phyloP scores from a whole-genome alignment of 2,329 filamentous ascomycete genomes.

The Mollisiaceae sp. region DNA sequence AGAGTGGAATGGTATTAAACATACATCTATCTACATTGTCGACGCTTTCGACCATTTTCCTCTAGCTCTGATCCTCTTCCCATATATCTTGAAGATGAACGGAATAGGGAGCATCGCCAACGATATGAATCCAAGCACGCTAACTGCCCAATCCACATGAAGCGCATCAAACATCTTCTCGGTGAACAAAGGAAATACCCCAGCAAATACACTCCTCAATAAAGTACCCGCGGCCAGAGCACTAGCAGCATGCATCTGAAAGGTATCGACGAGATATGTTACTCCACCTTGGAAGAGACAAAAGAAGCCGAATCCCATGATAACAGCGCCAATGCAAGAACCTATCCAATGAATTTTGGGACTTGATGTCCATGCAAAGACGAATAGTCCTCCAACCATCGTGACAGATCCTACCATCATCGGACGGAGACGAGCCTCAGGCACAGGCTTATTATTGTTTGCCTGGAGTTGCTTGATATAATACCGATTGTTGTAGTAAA shows the following conservation, averaged over 20 bases:
- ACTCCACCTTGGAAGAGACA: neutral
- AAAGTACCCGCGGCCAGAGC: neutral
- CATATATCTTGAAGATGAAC: neutral
- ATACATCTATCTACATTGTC: no score
- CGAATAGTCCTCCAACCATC: slow-evolving; percentile 39
- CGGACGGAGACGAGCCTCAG: slow-evolving; percentile 53
- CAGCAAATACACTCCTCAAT: neutral
- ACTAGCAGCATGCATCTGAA: neutral
- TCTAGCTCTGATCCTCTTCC: neutral
- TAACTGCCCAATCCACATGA: neutral
- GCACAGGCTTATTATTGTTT: slow-evolving; percentile 48
- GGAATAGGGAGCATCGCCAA: neutral
- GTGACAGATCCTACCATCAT: slow-evolving; percentile 48
- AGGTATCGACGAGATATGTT: neutral
- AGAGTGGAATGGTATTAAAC: slow-evolving; percentile 9
- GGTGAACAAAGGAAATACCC: neutral
- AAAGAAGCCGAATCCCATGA: neutral
- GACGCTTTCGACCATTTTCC: no score
- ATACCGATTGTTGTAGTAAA: slow-evolving; percentile 34
- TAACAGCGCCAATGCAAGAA: neutral
- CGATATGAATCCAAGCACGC: neutral
- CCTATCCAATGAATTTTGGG: neutral
- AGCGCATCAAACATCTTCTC: neutral
- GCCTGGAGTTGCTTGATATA: slow-evolving; percentile 34
- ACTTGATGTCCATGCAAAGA: slow-evolving; percentile 39